Evolutionary conservation across 345 rosid genomes (phyloP).

Genomic region (Gossypium ekmanianum): DNA sequence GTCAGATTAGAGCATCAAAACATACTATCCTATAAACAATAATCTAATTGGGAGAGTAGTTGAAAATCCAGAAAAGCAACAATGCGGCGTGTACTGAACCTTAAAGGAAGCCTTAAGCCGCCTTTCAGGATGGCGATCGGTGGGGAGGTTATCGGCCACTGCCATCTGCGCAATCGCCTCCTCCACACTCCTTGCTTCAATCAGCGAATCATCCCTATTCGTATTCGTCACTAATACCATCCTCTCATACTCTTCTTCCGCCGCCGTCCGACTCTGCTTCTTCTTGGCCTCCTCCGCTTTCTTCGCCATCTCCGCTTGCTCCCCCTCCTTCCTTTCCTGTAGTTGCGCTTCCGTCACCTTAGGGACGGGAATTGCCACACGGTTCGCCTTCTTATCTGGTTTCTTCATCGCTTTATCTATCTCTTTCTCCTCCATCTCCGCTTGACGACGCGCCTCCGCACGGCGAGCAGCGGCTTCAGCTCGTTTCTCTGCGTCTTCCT

Average conservation of each 20-base stretch:
- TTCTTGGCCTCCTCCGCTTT: slow-evolving; percentile 71
- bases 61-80: neutral
- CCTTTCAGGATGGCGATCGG: slow-evolving; percentile 80
- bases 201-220: slow-evolving; percentile 75
- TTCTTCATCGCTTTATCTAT: slow-evolving; percentile 63
- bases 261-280: slow-evolving; percentile 65
- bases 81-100: slow-evolving; percentile 32
- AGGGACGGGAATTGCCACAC: slow-evolving; percentile 77
- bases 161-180: slow-evolving; percentile 79
- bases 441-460: slow-evolving; percentile 73
- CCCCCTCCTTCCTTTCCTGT: slow-evolving; percentile 53
- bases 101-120: slow-evolving; percentile 92
- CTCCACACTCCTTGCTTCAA: slow-evolving; percentile 84
- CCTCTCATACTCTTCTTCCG: slow-evolving; percentile 87
- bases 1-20: neutral
- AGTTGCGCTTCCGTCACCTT: slow-evolving; percentile 90
- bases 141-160: slow-evolving; percentile 64
- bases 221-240: slow-evolving; percentile 73
- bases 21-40: too few relatives aligned
- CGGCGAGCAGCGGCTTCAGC: slow-evolving; percentile 67
- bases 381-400: slow-evolving; percentile 78
- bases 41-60: neutral
- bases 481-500: slow-evolving; percentile 85
- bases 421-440: slow-evolving; percentile 81
- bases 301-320: slow-evolving; percentile 57